Evolutionary conservation across 495 filamentous ascomycete species (phyloP).

Genomic region (Neurospora tetraspora): DNA sequence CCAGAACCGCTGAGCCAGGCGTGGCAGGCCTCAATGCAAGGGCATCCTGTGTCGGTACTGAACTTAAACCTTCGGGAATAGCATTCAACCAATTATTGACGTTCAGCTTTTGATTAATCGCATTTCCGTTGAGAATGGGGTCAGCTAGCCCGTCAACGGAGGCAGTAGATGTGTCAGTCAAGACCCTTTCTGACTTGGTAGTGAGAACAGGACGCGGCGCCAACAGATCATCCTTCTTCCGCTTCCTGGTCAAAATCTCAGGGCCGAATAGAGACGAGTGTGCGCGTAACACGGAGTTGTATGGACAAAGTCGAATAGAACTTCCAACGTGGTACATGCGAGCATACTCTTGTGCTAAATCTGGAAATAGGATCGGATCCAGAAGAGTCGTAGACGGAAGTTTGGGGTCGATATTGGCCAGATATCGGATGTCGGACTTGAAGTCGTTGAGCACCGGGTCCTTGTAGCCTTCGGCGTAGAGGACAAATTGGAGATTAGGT

Average conservation of each 20-base stretch:
- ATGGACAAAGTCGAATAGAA: constrained; percentile 14
- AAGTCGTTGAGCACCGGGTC: background rate
- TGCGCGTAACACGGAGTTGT: background rate
- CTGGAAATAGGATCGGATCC: background rate
- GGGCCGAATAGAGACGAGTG: constrained; percentile 5
- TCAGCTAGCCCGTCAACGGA: background rate
- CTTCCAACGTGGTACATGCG: constrained; percentile 6
- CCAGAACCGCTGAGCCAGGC: background rate
- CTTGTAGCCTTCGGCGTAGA: constrained; percentile 28
- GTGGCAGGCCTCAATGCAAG: background rate
- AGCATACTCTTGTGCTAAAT: constrained; percentile 8
- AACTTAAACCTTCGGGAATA: background rate
- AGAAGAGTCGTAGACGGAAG: constrained; percentile 5
- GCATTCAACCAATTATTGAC: background rate
- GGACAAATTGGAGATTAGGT: constrained; percentile 5
- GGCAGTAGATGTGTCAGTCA: background rate
- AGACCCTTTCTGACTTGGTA: background rate
- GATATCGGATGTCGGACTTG: constrained; percentile 16
- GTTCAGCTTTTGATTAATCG: background rate
- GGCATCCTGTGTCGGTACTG: background rate
- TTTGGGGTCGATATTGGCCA: constrained; percentile 21
- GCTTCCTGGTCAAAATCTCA: background rate
- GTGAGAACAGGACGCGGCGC: background rate
- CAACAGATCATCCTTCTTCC: background rate
- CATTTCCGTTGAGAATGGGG: background rate